These are phyloP conservation scores for Balansia obtecta DNA, from an alignment of 2,329 filamentous ascomycete species.

Conservation along the genomic window DNA sequence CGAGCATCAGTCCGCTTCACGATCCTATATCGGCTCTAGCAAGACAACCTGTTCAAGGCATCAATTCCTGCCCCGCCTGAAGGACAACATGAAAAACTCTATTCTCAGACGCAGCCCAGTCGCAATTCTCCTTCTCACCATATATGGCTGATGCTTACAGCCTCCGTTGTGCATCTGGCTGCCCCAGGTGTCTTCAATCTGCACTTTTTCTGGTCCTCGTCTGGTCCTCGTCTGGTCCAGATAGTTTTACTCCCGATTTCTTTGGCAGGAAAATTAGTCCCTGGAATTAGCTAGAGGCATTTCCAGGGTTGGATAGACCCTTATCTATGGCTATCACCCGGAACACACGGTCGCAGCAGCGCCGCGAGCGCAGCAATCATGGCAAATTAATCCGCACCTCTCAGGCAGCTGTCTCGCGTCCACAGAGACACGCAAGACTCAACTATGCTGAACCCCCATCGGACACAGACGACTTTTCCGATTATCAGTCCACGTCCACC, in stretches of 20 bases:
- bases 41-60: too few species aligned
- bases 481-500: slow-evolving; percentile 1
- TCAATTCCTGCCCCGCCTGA: too few species aligned
- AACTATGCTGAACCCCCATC: slow-evolving; percentile 6
- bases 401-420: slow-evolving; percentile 5
- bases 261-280: background rate
- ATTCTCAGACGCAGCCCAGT: too few species aligned
- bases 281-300: background rate
- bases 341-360: slow-evolving; percentile 5
- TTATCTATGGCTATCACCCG: slow-evolving; percentile 17
- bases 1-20: too few species aligned
- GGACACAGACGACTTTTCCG: background rate
- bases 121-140: too few species aligned
- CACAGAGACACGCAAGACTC: slow-evolving; percentile 2
- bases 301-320: background rate
- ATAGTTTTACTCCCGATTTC: background rate
- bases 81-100: too few species aligned
- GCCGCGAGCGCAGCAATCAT: slow-evolving; percentile 6
- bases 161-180: too few species aligned
- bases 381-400: slow-evolving; percentile 12
- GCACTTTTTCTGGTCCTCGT: too few species aligned
- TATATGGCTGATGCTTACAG: too few species aligned
- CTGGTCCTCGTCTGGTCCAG: too few species aligned
- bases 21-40: too few species aligned
- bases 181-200: too few species aligned